phyloP scores from a whole-genome alignment of 495 filamentous ascomycete species.

The Peziza echinospora region DNA sequence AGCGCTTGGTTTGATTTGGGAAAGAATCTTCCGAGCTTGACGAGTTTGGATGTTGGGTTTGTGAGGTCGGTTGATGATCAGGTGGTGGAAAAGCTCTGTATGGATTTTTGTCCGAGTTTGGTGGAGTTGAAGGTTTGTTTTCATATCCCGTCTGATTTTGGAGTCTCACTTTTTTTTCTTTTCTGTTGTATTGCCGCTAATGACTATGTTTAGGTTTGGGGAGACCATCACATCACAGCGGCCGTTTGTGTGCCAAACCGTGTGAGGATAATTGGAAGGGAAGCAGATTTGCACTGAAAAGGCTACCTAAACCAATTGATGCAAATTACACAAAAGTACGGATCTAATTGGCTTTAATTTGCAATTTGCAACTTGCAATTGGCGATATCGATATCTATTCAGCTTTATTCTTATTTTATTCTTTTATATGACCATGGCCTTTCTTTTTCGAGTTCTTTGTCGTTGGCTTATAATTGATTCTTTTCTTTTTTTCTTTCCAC shows the following conservation, averaged over 20 bases:
- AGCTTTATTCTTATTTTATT: too few relatives aligned
- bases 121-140: not conserved
- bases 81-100: slow-evolving; percentile 6
- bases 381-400: too few relatives aligned
- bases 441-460: too few relatives aligned
- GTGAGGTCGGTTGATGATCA: slow-evolving; percentile 13
- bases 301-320: too few relatives aligned
- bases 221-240: slow-evolving; percentile 11
- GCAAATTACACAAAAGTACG: too few relatives aligned
- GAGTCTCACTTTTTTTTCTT: not conserved
- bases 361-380: too few relatives aligned
- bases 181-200: not conserved
- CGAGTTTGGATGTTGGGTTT: slow-evolving; percentile 12
- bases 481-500: too few relatives aligned
- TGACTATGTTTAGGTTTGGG: slow-evolving; percentile 11
- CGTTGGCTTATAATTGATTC: too few relatives aligned
- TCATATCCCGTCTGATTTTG: too few relatives aligned
- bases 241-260: slow-evolving; percentile 3
- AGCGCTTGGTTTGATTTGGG: slow-evolving; percentile 3
- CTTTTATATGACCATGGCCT: too few relatives aligned
- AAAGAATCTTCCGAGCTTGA: slow-evolving; percentile 2
- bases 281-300: slow-evolving; percentile 7
- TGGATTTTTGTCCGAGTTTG: not conserved
- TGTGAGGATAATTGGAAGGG: slow-evolving; percentile 7
- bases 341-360: too few relatives aligned